phyloP scores from a whole-genome alignment of 2,329 filamentous ascomycete genomes.

The Tolypocladium tundrense region DNA sequence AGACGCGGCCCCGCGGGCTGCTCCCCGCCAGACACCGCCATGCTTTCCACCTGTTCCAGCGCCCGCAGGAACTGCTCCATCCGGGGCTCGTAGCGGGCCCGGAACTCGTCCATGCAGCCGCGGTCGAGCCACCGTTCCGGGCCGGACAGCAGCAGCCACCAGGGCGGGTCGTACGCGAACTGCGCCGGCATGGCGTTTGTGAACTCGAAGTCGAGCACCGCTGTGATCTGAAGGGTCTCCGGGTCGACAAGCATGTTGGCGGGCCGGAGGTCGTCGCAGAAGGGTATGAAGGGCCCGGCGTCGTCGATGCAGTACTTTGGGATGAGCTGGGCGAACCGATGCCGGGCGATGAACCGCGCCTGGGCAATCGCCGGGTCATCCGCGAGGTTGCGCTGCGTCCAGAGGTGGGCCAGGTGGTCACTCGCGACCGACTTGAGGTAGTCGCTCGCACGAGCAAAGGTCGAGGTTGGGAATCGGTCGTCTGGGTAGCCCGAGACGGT shows the following conservation, averaged over 20 bases:
- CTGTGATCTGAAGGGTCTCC: slow-evolving; percentile 21
- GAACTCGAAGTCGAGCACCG: slow-evolving; percentile 29
- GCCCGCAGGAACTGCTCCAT: not conserved
- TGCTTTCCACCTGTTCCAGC: not conserved
- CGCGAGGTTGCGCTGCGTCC: slow-evolving; percentile 20
- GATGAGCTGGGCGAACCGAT: slow-evolving; percentile 14
- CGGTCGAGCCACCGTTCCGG: not conserved
- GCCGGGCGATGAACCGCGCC: slow-evolving; percentile 21
- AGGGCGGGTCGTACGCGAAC: slow-evolving; percentile 25
- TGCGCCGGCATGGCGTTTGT: slow-evolving; percentile 29
- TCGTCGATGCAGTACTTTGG: slow-evolving; percentile 10
- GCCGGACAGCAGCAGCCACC: slow-evolving; percentile 22
- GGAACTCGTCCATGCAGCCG: not conserved
- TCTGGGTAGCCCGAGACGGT: slow-evolving; percentile 19
- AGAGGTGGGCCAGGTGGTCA: slow-evolving; percentile 15
- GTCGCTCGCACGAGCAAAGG: slow-evolving; percentile 19
- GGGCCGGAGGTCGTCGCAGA: slow-evolving; percentile 27
- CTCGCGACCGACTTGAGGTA: slow-evolving; percentile 18
- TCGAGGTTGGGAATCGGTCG: slow-evolving; percentile 15
- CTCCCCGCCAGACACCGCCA: too few relatives aligned
- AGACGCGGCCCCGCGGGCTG: not conserved
- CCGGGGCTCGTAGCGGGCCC: not conserved
- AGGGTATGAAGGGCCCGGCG: slow-evolving; percentile 24
- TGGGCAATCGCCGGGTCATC: slow-evolving; percentile 14
- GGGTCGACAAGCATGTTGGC: slow-evolving; percentile 27